Evolutionary conservation across 2,329 filamentous ascomycete species (phyloP).

Genomic region (Botrytis sinoallii): DNA sequence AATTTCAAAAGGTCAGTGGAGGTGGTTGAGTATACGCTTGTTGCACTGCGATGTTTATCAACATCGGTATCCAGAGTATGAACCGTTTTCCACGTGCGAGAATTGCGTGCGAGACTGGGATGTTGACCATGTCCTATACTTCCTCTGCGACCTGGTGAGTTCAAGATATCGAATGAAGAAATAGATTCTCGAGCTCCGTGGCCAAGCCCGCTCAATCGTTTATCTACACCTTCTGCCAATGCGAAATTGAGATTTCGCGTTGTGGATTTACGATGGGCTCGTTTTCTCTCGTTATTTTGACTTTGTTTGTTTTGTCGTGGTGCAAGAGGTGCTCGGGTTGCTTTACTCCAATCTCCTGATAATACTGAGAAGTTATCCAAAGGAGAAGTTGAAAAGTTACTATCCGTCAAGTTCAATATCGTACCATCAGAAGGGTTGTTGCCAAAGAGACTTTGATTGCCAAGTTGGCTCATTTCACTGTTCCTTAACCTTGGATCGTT

Average conservation of each 20-base stretch:
- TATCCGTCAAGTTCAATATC: slow-evolving; percentile 30
- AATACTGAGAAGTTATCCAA: slow-evolving; percentile 30
- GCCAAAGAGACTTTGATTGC: slow-evolving; percentile 10
- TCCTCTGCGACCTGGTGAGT: slow-evolving; percentile 17
- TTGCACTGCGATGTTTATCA: slow-evolving; percentile 24
- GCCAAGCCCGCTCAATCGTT: slow-evolving; percentile 27
- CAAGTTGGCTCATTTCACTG: slow-evolving; percentile 18
- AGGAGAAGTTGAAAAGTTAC: slow-evolving; percentile 29
- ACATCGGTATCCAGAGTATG: slow-evolving; percentile 19
- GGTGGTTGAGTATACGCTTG: slow-evolving; percentile 18
- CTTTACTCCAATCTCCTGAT: slow-evolving; percentile 19
- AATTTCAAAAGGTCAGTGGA: slow-evolving; percentile 11
- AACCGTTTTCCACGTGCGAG: slow-evolving; percentile 29
- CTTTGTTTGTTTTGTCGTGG: neutral
- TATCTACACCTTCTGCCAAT: slow-evolving; percentile 11
- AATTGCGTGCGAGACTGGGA: slow-evolving; percentile 23
- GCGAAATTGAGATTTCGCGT: slow-evolving; percentile 27
- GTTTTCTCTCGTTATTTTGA: neutral
- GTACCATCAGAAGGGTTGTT: slow-evolving; percentile 10
- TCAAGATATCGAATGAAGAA: slow-evolving; percentile 21
- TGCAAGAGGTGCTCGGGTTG: slow-evolving; percentile 14
- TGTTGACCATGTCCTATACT: slow-evolving; percentile 33
- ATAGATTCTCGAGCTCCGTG: slow-evolving; percentile 29
- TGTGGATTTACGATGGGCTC: slow-evolving; percentile 19
- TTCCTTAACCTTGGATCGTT: slow-evolving; percentile 22